Base-by-base conservation (phyloP, 73 alveolate genomes). In the Blepharisma stoltei region DNA sequence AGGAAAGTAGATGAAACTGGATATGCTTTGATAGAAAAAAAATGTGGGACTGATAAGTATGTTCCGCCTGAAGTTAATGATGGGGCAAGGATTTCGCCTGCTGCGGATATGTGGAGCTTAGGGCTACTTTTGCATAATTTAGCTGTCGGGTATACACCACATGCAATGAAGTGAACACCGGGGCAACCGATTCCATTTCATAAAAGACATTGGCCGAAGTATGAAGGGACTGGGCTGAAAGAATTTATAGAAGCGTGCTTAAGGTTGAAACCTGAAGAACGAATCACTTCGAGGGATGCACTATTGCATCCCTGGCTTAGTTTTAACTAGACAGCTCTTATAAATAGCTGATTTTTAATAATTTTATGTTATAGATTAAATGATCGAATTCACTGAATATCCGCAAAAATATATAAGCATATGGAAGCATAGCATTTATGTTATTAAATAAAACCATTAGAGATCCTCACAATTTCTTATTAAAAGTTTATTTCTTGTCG, bases 61-160 rank as follows among this genome's bases (percentile, higher is more conserved):
- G 18, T 71, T 0, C 79, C 82, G 14, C 82, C 82, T 50, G 82
- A 71, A 71, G 82, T 71, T 1, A 43, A 27, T 14, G 11, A 27
- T 71, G 77, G 77, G n/a, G 9, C 78, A 78, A 9, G 7, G 67
- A 25, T 53, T 53, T 55, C 65, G 27, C 49, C 71, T 44, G 79
- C 79, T 5, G 79, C 83, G 5, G 94, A 87, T 60, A 84, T 87
- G 76, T 87, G 94, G 94, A 54, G 83, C 38, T 87, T 79, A 23
- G 94, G 94, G 14, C 37, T 87, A 4, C n/a, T 67, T 38, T 78
- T 87, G 6, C 82, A 86, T 45, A 70, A 80, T 70, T 18, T 86
- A 81, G 78, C 87, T 18, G 90, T 81, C 4, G 94, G 90, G 6
- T 86, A 86, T 49, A 18, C 49, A 14, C 73, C 73, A 14, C 14